Conservation (phyloP, 129 eudicot species). For the Smallanthus sonchifolius region DNA sequence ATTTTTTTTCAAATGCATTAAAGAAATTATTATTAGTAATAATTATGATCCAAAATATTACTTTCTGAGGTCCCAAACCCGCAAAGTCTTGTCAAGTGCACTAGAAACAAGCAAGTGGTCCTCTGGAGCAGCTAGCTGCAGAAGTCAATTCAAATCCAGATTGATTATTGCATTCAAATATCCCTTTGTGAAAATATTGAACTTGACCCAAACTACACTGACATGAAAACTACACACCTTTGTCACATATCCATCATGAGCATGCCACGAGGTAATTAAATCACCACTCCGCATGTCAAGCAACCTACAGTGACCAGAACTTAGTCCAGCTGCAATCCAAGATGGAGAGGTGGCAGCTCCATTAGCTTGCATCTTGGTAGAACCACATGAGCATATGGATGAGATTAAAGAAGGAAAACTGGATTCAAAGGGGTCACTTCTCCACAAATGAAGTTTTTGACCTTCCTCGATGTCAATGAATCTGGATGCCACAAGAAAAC, state of each 20-base stretch:
- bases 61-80: slow-evolving; percentile 97
- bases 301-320: slow-evolving; percentile 84
- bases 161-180: background rate
- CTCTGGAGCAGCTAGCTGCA: slow-evolving; percentile 91
- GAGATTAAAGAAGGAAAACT: slow-evolving; percentile 77
- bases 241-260: slow-evolving; percentile 98
- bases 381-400: slow-evolving; percentile 77
- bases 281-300: slow-evolving; percentile 91
- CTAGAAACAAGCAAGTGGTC: slow-evolving; percentile 88
- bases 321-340: slow-evolving; percentile 86
- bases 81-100: slow-evolving; percentile 84
- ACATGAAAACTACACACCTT: slow-evolving; percentile 48
- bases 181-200: background rate
- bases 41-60: slow-evolving; percentile 18
- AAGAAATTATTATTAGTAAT: no score
- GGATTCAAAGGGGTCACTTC: slow-evolving; percentile 64
- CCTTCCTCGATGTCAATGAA: slow-evolving; percentile 74
- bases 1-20: background rate
- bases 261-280: slow-evolving; percentile 88
- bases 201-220: background rate
- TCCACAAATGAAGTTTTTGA: slow-evolving; percentile 93
- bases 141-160: background rate
- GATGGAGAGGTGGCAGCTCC: slow-evolving; percentile 51
- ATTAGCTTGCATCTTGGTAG: slow-evolving; percentile 41
- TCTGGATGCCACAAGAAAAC: slow-evolving; percentile 41